Percentiles rank a stretch among this genome's conserved stretches.
phyloP scores from a whole-genome alignment of 1,139 yeast species.

The Diutina scorzettiae region DNA sequence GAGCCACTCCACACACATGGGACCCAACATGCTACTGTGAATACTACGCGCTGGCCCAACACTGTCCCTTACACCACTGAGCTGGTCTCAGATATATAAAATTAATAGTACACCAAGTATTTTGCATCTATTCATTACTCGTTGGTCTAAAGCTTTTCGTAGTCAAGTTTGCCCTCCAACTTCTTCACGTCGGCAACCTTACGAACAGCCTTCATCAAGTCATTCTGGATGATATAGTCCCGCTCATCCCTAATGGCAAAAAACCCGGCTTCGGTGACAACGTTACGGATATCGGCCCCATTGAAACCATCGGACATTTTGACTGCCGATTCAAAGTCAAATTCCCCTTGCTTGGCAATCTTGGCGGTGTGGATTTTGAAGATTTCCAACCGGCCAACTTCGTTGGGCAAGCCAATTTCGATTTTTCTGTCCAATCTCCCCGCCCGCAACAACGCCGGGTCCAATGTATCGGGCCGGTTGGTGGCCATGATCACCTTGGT shows the following conservation, averaged over 20 bases:
- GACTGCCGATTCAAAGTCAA: slow-evolving; percentile 93
- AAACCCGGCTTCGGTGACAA: slow-evolving; percentile 97
- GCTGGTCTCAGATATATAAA: too few species aligned
- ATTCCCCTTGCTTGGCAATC: slow-evolving; percentile 87
- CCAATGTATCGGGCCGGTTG: slow-evolving; percentile 95
- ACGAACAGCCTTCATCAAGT: slow-evolving; percentile 94
- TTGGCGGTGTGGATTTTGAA: slow-evolving; percentile 87
- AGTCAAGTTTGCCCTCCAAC: slow-evolving; percentile 91
- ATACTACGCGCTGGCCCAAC: neutral
- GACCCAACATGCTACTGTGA: neutral
- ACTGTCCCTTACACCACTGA: neutral
- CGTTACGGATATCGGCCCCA: slow-evolving; percentile 98
- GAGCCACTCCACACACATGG: neutral
- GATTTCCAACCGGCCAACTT: slow-evolving; percentile 88
- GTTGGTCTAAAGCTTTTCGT: slow-evolving; percentile 44
- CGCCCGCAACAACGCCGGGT: slow-evolving; percentile 97
- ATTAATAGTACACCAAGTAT: too few species aligned
- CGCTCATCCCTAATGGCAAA: slow-evolving; percentile 97
- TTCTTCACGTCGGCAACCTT: slow-evolving; percentile 96
- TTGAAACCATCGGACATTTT: slow-evolving; percentile 98
- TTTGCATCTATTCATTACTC: neutral
- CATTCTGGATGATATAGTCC: slow-evolving; percentile 86
- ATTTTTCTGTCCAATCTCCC: slow-evolving; percentile 97
- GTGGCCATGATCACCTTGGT: slow-evolving; percentile 99
- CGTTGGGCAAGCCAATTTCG: slow-evolving; percentile 94